phyloP scores from a whole-genome alignment of 768 basidiomycete species.

The Psilocybe sp. region DNA sequence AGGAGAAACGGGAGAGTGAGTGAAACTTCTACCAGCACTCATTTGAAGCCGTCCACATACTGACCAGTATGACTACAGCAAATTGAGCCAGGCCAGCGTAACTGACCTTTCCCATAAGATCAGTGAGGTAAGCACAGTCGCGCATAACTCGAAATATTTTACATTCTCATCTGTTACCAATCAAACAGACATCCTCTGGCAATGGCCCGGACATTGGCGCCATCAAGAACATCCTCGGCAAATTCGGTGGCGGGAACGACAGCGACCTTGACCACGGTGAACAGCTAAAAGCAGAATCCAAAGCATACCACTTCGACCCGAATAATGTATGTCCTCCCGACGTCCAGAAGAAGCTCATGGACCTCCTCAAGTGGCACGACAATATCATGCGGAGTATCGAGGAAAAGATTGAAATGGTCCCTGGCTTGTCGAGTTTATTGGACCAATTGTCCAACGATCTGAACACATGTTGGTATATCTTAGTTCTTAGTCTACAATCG shows the following conservation, averaged over 20 bases:
- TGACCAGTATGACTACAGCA: conserved; percentile 27
- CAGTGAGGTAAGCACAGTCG: conserved; percentile 26
- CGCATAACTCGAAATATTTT: background rate
- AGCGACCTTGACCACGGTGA: conserved; percentile 51
- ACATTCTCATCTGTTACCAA: conserved; percentile 13
- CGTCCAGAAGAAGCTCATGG: conserved; percentile 53
- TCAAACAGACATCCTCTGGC: conserved; percentile 26
- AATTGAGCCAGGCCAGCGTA: conserved; percentile 59
- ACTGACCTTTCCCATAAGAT: conserved; percentile 56
- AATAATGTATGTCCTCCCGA: conserved; percentile 61
- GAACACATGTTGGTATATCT: conserved; percentile 52
- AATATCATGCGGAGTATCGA: conserved; percentile 49
- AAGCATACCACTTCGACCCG: conserved; percentile 64
- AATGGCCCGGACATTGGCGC: conserved; percentile 29
- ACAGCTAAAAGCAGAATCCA: conserved; percentile 48
- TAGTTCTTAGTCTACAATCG: too few species aligned
- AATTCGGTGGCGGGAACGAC: conserved; percentile 51
- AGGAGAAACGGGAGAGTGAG: conserved; percentile 64
- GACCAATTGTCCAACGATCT: conserved; percentile 64
- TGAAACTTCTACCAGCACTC: background rate
- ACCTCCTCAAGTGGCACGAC: conserved; percentile 65
- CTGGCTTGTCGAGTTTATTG: conserved; percentile 53
- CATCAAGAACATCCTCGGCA: conserved; percentile 42
- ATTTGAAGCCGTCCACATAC: background rate
- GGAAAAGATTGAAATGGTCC: conserved; percentile 62